Evolutionary conservation across 2,329 filamentous ascomycete genomes (phyloP), one percentile per base, ranked within the genome.

Genomic region (Botrytis byssoidea): DNA sequence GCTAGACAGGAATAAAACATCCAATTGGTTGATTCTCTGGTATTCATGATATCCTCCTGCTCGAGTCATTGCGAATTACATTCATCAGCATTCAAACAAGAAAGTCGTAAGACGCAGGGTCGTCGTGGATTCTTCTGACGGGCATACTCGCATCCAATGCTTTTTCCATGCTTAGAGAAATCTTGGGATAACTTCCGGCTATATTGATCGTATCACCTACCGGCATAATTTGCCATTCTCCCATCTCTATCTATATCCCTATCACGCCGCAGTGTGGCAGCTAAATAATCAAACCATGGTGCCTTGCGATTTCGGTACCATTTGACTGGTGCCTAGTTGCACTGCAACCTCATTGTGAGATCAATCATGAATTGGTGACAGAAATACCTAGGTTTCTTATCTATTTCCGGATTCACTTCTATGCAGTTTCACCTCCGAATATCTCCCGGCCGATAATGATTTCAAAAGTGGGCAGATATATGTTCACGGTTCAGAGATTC

Each of bases 281-380:
- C 25, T 32, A 25, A 35, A 40, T 1, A n/a, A 22, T 32, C 10
- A 46, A 44, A 46, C 22, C 20, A 40, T 67, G 14, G 29, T 9
- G 64, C 2, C 37, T 9, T 29, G 35, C 35, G 25, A 14, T 68
- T 42, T 57, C 46, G 65, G 65, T 57, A 32, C 65, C 35, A 55
- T 57, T 68, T 57, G 18, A 37, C 35, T 57, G 65, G 65, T 68
- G 65, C 65, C 65, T 68, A 42, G 46, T 22, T 57, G 35, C 42
- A 29, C 46, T 68, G 48, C 16, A 68, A 68, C 66, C 48, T 57
- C 66, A 42, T 57, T 37, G 35, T 57, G 35, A 51, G 16, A 42
- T 40, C 25, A 57, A 55, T 57, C 29, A 20, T 42, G 48, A 32
- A 57, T 42, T 40, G 35, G 20, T 32, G 48, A 57, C 42, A 22